Evolutionary conservation across 2,329 filamentous ascomycete genomes (phyloP).

Genomic region (Claviceps humidiphila): DNA sequence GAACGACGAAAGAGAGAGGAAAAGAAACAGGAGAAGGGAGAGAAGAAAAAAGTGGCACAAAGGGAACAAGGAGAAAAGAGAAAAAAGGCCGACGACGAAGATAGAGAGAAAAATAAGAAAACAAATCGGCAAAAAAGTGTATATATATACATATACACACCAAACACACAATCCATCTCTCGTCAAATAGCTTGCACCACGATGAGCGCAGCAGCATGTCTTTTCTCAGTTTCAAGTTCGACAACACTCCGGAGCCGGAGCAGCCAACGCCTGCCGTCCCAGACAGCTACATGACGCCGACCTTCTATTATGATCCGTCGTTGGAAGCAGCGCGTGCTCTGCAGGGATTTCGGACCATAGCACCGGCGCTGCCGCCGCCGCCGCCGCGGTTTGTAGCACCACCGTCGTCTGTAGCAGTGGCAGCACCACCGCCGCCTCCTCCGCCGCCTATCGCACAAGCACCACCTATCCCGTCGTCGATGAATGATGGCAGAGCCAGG

Average conservation of each 20-base stretch:
- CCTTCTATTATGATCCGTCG: background rate
- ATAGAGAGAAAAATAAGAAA: background rate
- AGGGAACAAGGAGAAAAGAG: background rate
- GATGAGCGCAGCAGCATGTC: slow-evolving; percentile 5
- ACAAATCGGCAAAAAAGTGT: background rate
- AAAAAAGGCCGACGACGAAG: too few species aligned
- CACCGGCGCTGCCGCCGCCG: too few species aligned
- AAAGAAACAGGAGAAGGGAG: background rate
- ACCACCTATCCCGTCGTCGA: background rate
- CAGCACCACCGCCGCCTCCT: too few species aligned
- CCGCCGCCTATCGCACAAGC: too few species aligned
- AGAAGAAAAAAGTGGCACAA: too few species aligned
- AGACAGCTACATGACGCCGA: background rate
- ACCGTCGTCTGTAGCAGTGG: too few species aligned
- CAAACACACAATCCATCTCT: background rate
- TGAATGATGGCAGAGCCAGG: background rate
- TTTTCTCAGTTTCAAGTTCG: slow-evolving; percentile 6
- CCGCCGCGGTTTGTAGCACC: too few species aligned
- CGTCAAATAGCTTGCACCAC: background rate
- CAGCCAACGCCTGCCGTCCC: background rate
- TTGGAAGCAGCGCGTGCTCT: background rate
- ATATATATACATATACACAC: background rate
- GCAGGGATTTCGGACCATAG: background rate
- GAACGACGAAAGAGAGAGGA: background rate
- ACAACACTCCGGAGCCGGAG: slow-evolving; percentile 1